These are phyloP conservation scores for Plasmodium sp. DNA, from an alignment of 169 alveolate genomes.

Conservation along the genomic window DNA sequence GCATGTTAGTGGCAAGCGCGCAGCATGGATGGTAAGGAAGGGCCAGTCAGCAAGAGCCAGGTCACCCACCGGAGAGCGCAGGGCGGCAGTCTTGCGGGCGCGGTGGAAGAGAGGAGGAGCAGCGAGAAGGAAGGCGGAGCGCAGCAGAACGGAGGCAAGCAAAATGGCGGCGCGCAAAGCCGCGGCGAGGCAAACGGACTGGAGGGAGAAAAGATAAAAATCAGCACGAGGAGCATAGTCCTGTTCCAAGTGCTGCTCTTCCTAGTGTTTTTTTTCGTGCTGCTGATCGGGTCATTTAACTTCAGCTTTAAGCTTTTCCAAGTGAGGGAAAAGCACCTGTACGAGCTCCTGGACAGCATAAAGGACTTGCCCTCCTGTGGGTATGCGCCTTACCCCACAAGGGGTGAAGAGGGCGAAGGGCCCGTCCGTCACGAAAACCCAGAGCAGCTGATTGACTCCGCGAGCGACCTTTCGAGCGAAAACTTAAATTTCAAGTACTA, in stretches of 20 bases:
- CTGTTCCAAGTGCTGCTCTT: conserved; percentile 51
- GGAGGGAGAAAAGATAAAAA: conserved; percentile 4
- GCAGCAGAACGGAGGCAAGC: background rate
- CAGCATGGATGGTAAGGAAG: conserved; percentile 55
- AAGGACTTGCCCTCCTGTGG: conserved; percentile 10
- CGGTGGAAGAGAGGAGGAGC: background rate
- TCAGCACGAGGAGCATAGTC: conserved; percentile 26
- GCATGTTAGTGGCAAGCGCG: background rate
- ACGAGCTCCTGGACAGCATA: conserved; percentile 38
- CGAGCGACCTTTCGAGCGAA: background rate
- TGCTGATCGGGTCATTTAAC: conserved; percentile 70
- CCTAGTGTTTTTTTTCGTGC: conserved; percentile 46
- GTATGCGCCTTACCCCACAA: background rate
- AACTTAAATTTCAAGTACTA: conserved; percentile 52
- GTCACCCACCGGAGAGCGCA: background rate
- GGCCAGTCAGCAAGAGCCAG: background rate
- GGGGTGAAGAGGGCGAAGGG: background rate
- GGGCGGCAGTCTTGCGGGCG: background rate
- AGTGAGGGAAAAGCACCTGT: conserved; percentile 67
- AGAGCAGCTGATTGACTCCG: conserved; percentile 7
- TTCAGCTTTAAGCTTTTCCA: conserved; percentile 66
- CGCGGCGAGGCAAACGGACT: background rate
- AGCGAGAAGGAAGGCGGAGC: background rate
- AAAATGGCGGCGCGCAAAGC: background rate
- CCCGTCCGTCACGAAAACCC: background rate